phyloP scores from a whole-genome alignment of 441 rosid genomes.

The Pelargonium cotyledonis region DNA sequence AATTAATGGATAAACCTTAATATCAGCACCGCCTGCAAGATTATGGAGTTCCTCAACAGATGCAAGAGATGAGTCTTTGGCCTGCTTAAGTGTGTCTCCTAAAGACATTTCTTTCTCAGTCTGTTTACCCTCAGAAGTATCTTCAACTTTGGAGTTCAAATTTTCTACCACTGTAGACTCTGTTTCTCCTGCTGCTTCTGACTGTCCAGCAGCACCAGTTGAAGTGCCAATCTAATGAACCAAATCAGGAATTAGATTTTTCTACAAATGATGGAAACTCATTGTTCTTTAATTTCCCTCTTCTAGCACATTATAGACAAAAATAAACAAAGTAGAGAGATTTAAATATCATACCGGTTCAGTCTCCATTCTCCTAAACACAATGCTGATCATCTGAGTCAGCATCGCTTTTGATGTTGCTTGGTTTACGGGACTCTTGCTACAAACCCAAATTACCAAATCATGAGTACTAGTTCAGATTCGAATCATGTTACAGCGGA shows the following conservation, averaged over 20 bases:
- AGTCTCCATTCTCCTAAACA: slow-evolving; percentile 94
- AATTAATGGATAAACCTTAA: slow-evolving; percentile 49
- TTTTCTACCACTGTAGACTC: slow-evolving; percentile 50
- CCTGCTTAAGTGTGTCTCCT: slow-evolving; percentile 75
- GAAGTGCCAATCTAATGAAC: slow-evolving; percentile 48
- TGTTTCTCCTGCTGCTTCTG: slow-evolving; percentile 33
- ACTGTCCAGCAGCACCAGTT: slow-evolving; percentile 42
- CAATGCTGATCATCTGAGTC: slow-evolving; percentile 96
- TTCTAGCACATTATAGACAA: slow-evolving; percentile 8
- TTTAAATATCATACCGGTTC: slow-evolving; percentile 53
- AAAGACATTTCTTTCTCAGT: slow-evolving; percentile 64
- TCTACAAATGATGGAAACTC: slow-evolving; percentile 15
- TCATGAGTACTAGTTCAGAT: slow-evolving; percentile 27
- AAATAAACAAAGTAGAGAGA: slow-evolving; percentile 18
- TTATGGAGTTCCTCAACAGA: slow-evolving; percentile 95
- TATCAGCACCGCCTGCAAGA: slow-evolving; percentile 97
- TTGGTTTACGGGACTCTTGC: slow-evolving; percentile 99
- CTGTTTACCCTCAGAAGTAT: slow-evolving; percentile 47
- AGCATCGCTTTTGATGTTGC: slow-evolving; percentile 99
- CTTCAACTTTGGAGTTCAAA: slow-evolving; percentile 42
- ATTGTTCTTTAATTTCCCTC: slow-evolving; percentile 12
- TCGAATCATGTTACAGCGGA: slow-evolving; percentile 13
- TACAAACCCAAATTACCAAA: slow-evolving; percentile 39
- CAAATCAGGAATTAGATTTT: slow-evolving; percentile 27
- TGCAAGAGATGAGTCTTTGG: slow-evolving; percentile 70